These are phyloP conservation scores for Amanita thiersii DNA, from an alignment of 768 basidiomycete genomes.

Conservation along the genomic window DNA sequence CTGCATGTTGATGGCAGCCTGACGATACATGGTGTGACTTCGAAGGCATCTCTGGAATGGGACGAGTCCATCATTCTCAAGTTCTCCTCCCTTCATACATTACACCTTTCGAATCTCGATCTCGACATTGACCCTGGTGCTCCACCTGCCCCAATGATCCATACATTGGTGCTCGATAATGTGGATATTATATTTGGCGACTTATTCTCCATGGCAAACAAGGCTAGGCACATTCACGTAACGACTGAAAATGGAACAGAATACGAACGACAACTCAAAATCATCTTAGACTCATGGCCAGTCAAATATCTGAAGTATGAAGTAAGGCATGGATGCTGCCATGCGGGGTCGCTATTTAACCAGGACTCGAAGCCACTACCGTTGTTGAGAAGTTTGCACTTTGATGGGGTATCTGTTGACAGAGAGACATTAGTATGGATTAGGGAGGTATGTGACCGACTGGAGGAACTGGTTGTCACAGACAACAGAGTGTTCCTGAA, in stretches of 20 bases:
- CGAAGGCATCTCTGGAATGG: conserved; percentile 40
- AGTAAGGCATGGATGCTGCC: conserved; percentile 19
- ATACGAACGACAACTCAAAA: conserved; percentile 31
- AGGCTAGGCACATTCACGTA: conserved; percentile 28
- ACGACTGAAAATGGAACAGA: conserved; percentile 22
- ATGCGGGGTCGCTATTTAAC: conserved; percentile 23
- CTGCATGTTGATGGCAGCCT: conserved; percentile 40
- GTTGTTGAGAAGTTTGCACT: conserved; percentile 29
- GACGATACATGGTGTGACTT: conserved; percentile 16
- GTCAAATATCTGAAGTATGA: conserved; percentile 38
- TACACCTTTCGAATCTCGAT: conserved; percentile 35
- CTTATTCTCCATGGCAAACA: conserved; percentile 30
- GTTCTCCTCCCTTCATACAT: conserved; percentile 33
- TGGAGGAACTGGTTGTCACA: conserved; percentile 32
- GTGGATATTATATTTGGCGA: conserved; percentile 33
- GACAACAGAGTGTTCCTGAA: conserved; percentile 31
- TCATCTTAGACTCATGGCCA: conserved; percentile 30
- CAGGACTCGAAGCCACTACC: conserved; percentile 16
- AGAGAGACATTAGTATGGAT: conserved; percentile 25
- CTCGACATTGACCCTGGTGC: conserved; percentile 23
- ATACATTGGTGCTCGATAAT: conserved; percentile 33
- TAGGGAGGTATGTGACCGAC: conserved; percentile 21
- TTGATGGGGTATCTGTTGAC: conserved; percentile 34
- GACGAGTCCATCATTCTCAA: conserved; percentile 39
- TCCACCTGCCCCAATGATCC: conserved; percentile 26